A percentile compares a stretch with the other conserved stretches of the same genome.
Conservation (phyloP, 75 land plant genomes). For the Cupressus sempervirens region DNA sequence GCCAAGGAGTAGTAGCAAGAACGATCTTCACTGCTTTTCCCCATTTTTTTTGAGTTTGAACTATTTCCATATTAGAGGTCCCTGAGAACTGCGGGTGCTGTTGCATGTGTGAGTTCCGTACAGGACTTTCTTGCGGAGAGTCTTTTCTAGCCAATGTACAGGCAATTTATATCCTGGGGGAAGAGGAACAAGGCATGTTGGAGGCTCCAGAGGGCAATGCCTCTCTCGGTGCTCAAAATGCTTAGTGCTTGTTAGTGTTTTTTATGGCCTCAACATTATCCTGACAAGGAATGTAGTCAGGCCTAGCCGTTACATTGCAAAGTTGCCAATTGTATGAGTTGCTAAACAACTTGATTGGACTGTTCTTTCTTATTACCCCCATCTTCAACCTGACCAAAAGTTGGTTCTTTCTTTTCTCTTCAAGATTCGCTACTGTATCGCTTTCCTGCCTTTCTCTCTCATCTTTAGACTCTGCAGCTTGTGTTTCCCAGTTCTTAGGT, state of each 20-base stretch:
- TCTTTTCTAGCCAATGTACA: constrained; percentile 56
- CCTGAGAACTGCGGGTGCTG: too few species aligned
- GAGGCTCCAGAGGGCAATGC: constrained; percentile 53
- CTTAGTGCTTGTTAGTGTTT: constrained; percentile 30
- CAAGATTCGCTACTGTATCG: neutral
- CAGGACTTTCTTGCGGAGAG: too few species aligned
- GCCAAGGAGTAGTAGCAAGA: too few species aligned
- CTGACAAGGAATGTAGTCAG: constrained; percentile 66
- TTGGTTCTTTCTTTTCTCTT: neutral
- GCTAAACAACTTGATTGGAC: constrained; percentile 2
- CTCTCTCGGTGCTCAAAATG: constrained; percentile 72
- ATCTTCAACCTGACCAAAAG: neutral
- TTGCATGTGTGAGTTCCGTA: too few species aligned
- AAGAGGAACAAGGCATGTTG: constrained; percentile 61
- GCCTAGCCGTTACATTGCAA: constrained; percentile 37
- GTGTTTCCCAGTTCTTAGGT: constrained; percentile 47
- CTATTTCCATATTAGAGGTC: too few species aligned
- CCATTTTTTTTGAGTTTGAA: too few species aligned
- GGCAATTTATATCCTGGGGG: constrained; percentile 55
- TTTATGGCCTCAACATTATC: constrained; percentile 52
- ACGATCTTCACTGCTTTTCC: too few species aligned
- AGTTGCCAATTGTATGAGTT: constrained; percentile 42
- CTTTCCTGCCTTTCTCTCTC: constrained; percentile 39
- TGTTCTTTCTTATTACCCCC: constrained; percentile 16
- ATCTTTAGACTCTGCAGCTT: constrained; percentile 50